Evolutionary conservation across 768 basidiomycete genomes (phyloP).

Genomic region (Dentipellis fragilis): DNA sequence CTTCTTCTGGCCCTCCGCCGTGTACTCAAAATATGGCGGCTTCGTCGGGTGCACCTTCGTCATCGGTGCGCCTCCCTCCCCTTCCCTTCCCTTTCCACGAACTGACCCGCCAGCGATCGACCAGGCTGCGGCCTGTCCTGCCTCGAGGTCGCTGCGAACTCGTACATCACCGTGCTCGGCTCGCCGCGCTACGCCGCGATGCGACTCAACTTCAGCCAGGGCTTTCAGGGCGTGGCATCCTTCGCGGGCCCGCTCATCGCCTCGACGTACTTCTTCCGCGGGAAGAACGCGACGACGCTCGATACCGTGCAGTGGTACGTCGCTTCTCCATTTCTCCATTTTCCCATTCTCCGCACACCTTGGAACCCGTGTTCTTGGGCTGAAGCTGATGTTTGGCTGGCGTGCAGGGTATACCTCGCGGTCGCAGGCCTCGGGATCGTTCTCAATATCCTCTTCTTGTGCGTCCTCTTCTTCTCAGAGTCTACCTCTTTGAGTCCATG

Average conservation of each 20-base stretch:
- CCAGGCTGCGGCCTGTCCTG: conserved; percentile 58
- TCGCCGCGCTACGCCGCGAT: conserved; percentile 62
- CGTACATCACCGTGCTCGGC: conserved; percentile 66
- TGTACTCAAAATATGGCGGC: conserved; percentile 55
- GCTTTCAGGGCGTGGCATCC: conserved; percentile 67
- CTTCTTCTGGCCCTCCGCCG: conserved; percentile 74
- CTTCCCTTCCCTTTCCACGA: neutral
- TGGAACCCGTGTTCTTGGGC: neutral
- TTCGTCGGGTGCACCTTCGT: conserved; percentile 70
- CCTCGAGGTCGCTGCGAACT: conserved; percentile 68
- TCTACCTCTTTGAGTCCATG: neutral
- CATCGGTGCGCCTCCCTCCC: conserved; percentile 32
- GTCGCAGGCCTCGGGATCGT: conserved; percentile 52
- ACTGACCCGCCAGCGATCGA: conserved; percentile 1
- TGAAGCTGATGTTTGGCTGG: neutral
- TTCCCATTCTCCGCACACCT: neutral
- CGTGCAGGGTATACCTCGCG: conserved; percentile 49
- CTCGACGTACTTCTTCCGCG: conserved; percentile 64
- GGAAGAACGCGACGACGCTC: conserved; percentile 46
- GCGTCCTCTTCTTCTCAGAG: conserved; percentile 15
- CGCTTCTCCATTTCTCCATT: neutral
- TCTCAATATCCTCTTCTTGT: conserved; percentile 60
- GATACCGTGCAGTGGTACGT: conserved; percentile 58
- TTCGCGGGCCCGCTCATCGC: conserved; percentile 71
- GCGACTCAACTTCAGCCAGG: conserved; percentile 71